Conservation (phyloP, 306 rosid species). For the Lupinus albus region DNA sequence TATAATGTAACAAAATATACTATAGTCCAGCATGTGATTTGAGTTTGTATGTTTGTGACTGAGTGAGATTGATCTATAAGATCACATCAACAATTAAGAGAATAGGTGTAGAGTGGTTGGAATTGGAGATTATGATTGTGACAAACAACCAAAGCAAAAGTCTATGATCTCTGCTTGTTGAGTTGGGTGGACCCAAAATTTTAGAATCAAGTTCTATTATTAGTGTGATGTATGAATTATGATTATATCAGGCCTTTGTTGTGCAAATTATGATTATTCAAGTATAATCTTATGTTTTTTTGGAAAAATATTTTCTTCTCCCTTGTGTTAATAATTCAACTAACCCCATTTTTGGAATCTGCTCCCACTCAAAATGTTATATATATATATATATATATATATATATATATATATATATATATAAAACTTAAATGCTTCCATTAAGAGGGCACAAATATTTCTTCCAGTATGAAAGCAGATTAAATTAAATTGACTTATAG, state of each 20-base stretch:
- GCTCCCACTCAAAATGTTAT: constrained; percentile 38
- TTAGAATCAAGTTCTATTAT: constrained; percentile 65
- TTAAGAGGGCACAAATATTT: constrained; percentile 29
- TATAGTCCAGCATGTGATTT: constrained; percentile 45
- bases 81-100: constrained; percentile 47
- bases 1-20: constrained; percentile 50
- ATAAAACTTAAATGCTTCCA: not conserved
- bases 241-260: constrained; percentile 54
- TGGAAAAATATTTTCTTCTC: not conserved
- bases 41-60: constrained; percentile 35
- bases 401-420: too few species aligned
- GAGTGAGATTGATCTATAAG: constrained; percentile 43
- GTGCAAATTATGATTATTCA: constrained; percentile 44
- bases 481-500: constrained; percentile 43
- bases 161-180: constrained; percentile 58
- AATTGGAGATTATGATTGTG: constrained; percentile 56
- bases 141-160: constrained; percentile 59
- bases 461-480: constrained; percentile 34
- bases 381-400: too few species aligned
- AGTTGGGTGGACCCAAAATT: constrained; percentile 71
- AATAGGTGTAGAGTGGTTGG: constrained; percentile 72
- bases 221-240: constrained; percentile 63
- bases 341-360: constrained; percentile 41
- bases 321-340: constrained; percentile 36
- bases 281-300: constrained; percentile 44